Evolutionary conservation across 441 rosid genomes (phyloP).

Genomic region (Breynia disticha): DNA sequence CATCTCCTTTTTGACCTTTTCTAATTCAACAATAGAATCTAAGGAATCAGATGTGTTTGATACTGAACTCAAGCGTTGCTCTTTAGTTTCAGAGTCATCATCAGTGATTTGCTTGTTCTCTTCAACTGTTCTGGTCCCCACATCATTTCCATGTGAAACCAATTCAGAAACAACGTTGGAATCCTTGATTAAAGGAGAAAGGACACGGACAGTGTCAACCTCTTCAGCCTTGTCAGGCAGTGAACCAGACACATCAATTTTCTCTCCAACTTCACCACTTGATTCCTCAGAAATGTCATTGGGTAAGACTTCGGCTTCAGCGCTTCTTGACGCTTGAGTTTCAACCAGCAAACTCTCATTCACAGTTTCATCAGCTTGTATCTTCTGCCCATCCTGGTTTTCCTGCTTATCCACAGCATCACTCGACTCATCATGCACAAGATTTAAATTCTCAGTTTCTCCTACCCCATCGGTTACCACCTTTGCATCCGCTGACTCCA

Average conservation of each 20-base stretch:
- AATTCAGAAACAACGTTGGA: conserved; percentile 32
- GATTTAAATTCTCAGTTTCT: conserved; percentile 22
- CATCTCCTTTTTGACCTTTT: conserved; percentile 74
- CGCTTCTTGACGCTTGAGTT: conserved; percentile 9
- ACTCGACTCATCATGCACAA: conserved; percentile 25
- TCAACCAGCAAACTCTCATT: conserved; percentile 26
- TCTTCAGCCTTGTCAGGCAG: conserved; percentile 23
- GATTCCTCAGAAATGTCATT: conserved; percentile 13
- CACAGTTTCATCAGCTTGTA: conserved; percentile 26
- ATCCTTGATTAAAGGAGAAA: conserved; percentile 33
- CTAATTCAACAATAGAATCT: conserved; percentile 50
- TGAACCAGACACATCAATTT: conserved; percentile 29
- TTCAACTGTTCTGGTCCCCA: conserved; percentile 18
- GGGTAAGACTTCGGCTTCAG: conserved; percentile 27
- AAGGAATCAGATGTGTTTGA: conserved; percentile 33
- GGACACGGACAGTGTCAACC: conserved; percentile 27
- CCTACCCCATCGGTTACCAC: conserved; percentile 30
- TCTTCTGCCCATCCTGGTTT: conserved; percentile 26
- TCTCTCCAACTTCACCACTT: conserved; percentile 25
- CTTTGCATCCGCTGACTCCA: conserved; percentile 30
- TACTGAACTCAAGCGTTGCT: conserved; percentile 36
- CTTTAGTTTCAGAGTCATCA: conserved; percentile 26
- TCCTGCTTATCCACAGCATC: conserved; percentile 31
- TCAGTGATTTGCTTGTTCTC: conserved; percentile 29
- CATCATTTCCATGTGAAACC: conserved; percentile 28